Evolutionary conservation across 192 early-diverging fungal species (phyloP), one percentile per base, ranked within the genome.

Genomic region (Rhizophlyctis rosea): DNA sequence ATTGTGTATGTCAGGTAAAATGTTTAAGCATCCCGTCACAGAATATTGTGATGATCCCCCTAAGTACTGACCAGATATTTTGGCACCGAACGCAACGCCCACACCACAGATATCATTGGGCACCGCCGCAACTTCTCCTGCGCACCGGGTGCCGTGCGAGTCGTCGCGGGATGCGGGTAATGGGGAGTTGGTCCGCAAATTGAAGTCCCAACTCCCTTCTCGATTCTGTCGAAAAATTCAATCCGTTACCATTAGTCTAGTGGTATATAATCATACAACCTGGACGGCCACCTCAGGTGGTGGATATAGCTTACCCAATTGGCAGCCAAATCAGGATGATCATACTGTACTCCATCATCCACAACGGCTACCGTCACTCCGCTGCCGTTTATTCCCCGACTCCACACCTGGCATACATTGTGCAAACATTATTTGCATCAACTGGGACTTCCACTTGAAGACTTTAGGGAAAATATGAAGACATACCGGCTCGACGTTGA

Each of bases 111-210:
- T 81, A 68, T 88, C 74, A 49, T 83, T 85, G 16, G 52, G 86
- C 71, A 72, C 74, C 0, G 96, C 91, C 0, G 92, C 96, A 33
- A 99, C 90, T 73, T 94, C 88, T 13, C 96, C 96, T 3, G 96
- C 96, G 72, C 95, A 99, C 54, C 96, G 73, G 11, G 96, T 99
- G 34, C 96, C 96, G 67, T 99, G 96, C 49, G 81, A 80, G 65
- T 98, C 95, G 33, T 91, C 86, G 13, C 31, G 31, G 0, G 85
- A 56, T 49, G 74, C 73, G 30, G 94, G 96, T 36, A 80, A 79
- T 18, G 92, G 91, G 44, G 84, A 64, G 28, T 76, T 76, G 3
- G 69, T 84, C 50, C 85, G 78, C 56, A 90, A 84, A 61, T 91
- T 92, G 69, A 92, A 98, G 67, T 98, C 93, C 64, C 90, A 92